Conservation (phyloP, 108 stramenopile species). For the Cyclostephanos invisitatus region DNA sequence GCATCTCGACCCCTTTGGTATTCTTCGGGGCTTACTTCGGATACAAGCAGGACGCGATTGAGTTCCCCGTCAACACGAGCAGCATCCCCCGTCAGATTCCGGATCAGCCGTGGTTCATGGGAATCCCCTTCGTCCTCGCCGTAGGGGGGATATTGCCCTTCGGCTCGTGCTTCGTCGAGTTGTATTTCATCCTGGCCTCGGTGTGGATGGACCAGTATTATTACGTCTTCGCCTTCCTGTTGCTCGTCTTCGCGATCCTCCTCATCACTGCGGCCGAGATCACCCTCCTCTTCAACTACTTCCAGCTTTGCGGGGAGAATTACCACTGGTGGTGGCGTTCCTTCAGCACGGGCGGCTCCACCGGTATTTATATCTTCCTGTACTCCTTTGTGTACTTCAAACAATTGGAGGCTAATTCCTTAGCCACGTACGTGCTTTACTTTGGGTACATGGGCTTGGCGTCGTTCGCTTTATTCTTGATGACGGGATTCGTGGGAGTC, state of each 20-base stretch:
- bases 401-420: constrained; percentile 81
- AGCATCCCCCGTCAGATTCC: constrained; percentile 94
- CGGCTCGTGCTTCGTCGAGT: constrained; percentile 96
- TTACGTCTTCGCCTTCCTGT: constrained; percentile 98
- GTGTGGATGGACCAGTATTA: constrained; percentile 98
- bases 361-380: constrained; percentile 94
- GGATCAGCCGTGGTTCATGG: constrained; percentile 94
- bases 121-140: constrained; percentile 75
- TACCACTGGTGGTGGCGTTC: constrained; percentile 99
- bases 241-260: constrained; percentile 94
- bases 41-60: constrained; percentile 93
- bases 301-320: constrained; percentile 98
- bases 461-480: constrained; percentile 86
- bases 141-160: constrained; percentile 98
- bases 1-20: constrained; percentile 94
- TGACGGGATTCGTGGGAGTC: constrained; percentile 97
- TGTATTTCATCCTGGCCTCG: constrained; percentile 96
- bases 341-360: constrained; percentile 87
- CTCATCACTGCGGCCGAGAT: constrained; percentile 96
- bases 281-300: constrained; percentile 97
- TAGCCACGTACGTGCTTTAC: constrained; percentile 95
- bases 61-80: constrained; percentile 92
- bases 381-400: constrained; percentile 95
- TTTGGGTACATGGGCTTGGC: constrained; percentile 98
- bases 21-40: constrained; percentile 98